Evolutionary conservation across 768 basidiomycete genomes (phyloP).

Genomic region (Porphyrellus cyaneotinctus): DNA sequence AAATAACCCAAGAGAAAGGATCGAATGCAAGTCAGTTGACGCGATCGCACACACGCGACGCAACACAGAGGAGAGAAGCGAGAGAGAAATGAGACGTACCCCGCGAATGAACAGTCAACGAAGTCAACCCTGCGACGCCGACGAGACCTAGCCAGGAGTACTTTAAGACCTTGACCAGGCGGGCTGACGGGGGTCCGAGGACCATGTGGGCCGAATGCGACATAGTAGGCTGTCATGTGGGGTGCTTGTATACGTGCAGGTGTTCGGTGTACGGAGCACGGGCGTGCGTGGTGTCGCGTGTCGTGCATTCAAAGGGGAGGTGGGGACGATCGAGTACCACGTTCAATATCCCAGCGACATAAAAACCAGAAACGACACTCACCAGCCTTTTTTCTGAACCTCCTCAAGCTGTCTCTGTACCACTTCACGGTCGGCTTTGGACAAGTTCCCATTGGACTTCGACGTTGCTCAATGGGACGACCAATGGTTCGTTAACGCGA

Average conservation of each 20-base stretch:
- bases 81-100: slow-evolving; percentile 62
- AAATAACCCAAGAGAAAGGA: too few relatives aligned
- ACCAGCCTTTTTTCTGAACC: slow-evolving; percentile 96
- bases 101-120: slow-evolving; percentile 44
- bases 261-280: too few relatives aligned
- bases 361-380: slow-evolving; percentile 41
- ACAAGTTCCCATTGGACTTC: slow-evolving; percentile 89
- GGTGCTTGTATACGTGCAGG: not conserved
- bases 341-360: too few relatives aligned
- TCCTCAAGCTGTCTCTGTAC: slow-evolving; percentile 89
- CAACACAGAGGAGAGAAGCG: too few relatives aligned
- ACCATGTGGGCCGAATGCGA: slow-evolving; percentile 96
- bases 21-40: too few relatives aligned
- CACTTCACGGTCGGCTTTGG: slow-evolving; percentile 61
- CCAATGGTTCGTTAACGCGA: slow-evolving; percentile 34
- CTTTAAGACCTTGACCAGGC: slow-evolving; percentile 70
- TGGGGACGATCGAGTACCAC: too few relatives aligned
- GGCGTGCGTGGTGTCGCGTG: too few relatives aligned
- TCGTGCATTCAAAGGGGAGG: too few relatives aligned
- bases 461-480: slow-evolving; percentile 79
- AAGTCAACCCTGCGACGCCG: slow-evolving; percentile 53
- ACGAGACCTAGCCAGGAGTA: slow-evolving; percentile 59
- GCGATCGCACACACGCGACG: too few relatives aligned
- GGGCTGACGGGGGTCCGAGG: slow-evolving; percentile 74
- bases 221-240: slow-evolving; percentile 76